These are phyloP conservation scores for Backusella parvicylindrica DNA, from an alignment of 192 early-diverging fungal species.

Conservation along the genomic window DNA sequence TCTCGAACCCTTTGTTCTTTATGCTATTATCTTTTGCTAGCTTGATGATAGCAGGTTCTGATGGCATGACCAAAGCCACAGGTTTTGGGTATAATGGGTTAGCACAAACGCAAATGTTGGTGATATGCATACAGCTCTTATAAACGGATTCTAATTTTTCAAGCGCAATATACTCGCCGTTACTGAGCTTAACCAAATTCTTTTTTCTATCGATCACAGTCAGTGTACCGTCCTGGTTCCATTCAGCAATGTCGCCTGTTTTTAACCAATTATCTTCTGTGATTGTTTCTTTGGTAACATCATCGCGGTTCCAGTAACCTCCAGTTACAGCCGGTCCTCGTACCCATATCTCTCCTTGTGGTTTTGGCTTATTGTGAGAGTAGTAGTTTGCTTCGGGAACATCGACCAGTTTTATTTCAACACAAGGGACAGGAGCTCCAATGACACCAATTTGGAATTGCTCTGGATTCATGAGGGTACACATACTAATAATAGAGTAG, in stretches of 20 bases:
- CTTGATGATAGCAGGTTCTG: constrained; percentile 51
- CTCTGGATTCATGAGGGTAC: constrained; percentile 64
- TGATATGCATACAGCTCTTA: constrained; percentile 65
- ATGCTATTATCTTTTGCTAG: constrained; percentile 43
- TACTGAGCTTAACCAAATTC: constrained; percentile 90
- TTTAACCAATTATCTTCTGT: constrained; percentile 82
- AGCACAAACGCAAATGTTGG: constrained; percentile 76
- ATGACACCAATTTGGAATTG: constrained; percentile 57
- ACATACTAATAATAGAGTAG: constrained; percentile 40
- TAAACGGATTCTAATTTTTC: constrained; percentile 94
- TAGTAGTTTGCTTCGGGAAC: constrained; percentile 61
- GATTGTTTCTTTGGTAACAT: constrained; percentile 61
- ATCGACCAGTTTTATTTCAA: constrained; percentile 80
- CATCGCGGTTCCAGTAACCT: constrained; percentile 78
- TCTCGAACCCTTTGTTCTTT: constrained; percentile 37
- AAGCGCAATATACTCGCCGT: constrained; percentile 93
- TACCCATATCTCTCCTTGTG: constrained; percentile 83
- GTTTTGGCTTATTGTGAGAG: constrained; percentile 54
- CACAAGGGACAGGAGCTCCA: constrained; percentile 71
- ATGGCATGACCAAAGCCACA: constrained; percentile 74
- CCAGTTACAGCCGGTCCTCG: constrained; percentile 75
- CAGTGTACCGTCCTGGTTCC: constrained; percentile 72
- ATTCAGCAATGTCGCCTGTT: constrained; percentile 91
- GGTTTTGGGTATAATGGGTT: constrained; percentile 68
- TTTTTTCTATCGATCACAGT: constrained; percentile 89